phyloP scores from a whole-genome alignment of 176 grass and related monocot genomes.

The Musa troglodytarum region DNA sequence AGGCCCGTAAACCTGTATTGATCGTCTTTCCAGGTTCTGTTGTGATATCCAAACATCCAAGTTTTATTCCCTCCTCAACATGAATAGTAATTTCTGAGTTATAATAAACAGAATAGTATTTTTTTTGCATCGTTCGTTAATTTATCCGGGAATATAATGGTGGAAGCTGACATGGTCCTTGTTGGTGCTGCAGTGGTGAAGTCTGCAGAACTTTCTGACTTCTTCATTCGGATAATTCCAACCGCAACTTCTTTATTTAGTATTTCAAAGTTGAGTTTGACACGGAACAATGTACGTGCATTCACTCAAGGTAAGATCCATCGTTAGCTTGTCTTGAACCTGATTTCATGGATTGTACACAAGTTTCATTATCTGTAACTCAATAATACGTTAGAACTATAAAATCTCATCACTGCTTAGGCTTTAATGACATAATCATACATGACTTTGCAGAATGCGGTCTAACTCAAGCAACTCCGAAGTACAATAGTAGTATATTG shows the following conservation, averaged over 20 bases:
- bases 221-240: constrained; percentile 72
- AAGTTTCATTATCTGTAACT: neutral
- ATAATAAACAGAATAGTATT: neutral
- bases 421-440: neutral
- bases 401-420: neutral
- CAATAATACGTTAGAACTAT: neutral
- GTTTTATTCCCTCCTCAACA: neutral
- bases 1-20: constrained; percentile 85
- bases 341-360: neutral
- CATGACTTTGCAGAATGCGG: constrained; percentile 40
- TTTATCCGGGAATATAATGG: neutral
- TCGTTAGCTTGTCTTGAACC: neutral
- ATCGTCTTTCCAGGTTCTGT: constrained; percentile 71
- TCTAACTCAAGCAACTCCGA: constrained; percentile 63
- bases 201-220: constrained; percentile 54
- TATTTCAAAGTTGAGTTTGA: constrained; percentile 54
- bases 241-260: constrained; percentile 52
- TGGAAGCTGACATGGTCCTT: neutral
- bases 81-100: neutral
- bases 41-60: neutral
- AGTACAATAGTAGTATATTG: constrained; percentile 83
- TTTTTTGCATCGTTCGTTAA: neutral
- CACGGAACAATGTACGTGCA: constrained; percentile 80
- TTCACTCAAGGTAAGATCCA: constrained; percentile 47
- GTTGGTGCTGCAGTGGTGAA: constrained; percentile 28